Base-by-base conservation (phyloP, 768 basidiomycete genomes). In the Podaxis pistillaris region DNA sequence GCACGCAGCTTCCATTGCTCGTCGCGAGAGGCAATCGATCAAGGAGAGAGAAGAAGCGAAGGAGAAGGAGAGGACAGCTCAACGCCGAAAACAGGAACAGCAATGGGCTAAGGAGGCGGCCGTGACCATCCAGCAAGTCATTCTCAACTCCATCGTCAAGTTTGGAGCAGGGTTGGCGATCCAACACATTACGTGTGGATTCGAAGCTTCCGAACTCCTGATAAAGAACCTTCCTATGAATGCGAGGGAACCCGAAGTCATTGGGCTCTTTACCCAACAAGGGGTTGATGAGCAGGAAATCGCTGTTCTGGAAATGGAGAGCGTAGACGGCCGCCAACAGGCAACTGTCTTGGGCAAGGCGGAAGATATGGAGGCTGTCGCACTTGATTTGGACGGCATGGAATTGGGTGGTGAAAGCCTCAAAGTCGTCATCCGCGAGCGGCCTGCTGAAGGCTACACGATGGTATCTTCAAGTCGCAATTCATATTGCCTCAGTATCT, bases 321-420 rank as follows among this genome's bases (percentile, higher is more conserved):
- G 66, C n/a, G 63, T 68, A 28, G 71, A 73, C 8, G 66, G 65
- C 41, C 75, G 63, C 40, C 66, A 71, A 3, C 81, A 82, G 62
- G 80, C 81, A 1, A 74, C 69, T 19, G 64, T 87, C 15, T 66
- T 84, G 54, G 78, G 76, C 1, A 79, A 77, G 41, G 69, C 74
- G 3, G 76, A 77, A 47, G 68, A 78, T 17, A 82, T 79, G 1
- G 71, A 76, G 26, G 71, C 70, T 0, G 70, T 86, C 19, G 75
- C 80, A 4, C 28, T 68, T 17, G 79, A 76, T 4, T 72, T 87
- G 6, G 80, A 86, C 50, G 84, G 78, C 3, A 71, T 78, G 56
- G 78, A 80, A 30, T 84, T 87, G 60, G 72, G 79, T 6, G 73
- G 80, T 1, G 74, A 81, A 37, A 66, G 49, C 0, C 69, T 87